Percentiles rank a stretch among this genome's conserved stretches.
These are phyloP conservation scores for Rhododendron ovatum DNA, from an alignment of 148 eudicot genomes.

Conservation along the genomic window DNA sequence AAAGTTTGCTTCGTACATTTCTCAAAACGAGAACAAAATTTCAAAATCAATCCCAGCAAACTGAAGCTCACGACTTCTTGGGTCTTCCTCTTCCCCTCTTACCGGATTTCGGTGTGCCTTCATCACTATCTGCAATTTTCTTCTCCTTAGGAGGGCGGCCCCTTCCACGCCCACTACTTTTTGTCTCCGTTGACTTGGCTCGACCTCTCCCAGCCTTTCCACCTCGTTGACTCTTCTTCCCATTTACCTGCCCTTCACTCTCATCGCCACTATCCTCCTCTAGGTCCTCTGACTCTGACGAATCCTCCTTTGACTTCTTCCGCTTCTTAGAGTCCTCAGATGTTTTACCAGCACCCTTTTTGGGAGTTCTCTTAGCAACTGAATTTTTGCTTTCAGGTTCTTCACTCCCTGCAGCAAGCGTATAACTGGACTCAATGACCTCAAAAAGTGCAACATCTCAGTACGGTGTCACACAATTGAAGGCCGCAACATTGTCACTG, in stretches of 20 bases:
- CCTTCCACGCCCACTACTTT: constrained; percentile 43
- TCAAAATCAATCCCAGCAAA: neutral
- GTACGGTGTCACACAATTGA: neutral
- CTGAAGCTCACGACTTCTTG: constrained; percentile 37
- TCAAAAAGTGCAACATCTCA: neutral
- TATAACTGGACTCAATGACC: constrained; percentile 3
- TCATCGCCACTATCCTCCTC: constrained; percentile 47
- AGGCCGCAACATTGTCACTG: neutral
- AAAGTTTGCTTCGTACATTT: neutral
- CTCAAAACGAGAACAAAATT: constrained; percentile 16
- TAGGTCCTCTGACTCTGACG: constrained; percentile 65
- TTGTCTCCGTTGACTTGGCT: constrained; percentile 24
- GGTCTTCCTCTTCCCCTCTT: constrained; percentile 87
- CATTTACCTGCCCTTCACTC: constrained; percentile 55
- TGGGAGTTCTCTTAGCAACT: constrained; percentile 40
- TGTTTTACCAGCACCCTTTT: constrained; percentile 34
- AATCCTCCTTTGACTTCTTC: constrained; percentile 56
- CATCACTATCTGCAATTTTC: constrained; percentile 22
- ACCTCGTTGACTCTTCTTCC: constrained; percentile 49
- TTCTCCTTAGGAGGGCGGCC: constrained; percentile 50
- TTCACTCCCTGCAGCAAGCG: constrained; percentile 33
- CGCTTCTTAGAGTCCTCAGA: constrained; percentile 62
- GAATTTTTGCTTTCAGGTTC: constrained; percentile 29
- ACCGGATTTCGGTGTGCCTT: constrained; percentile 29
- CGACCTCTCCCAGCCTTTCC: constrained; percentile 75